Evolutionary conservation across 139 green algal species (phyloP).

Genomic region (Eudorina sp.): DNA sequence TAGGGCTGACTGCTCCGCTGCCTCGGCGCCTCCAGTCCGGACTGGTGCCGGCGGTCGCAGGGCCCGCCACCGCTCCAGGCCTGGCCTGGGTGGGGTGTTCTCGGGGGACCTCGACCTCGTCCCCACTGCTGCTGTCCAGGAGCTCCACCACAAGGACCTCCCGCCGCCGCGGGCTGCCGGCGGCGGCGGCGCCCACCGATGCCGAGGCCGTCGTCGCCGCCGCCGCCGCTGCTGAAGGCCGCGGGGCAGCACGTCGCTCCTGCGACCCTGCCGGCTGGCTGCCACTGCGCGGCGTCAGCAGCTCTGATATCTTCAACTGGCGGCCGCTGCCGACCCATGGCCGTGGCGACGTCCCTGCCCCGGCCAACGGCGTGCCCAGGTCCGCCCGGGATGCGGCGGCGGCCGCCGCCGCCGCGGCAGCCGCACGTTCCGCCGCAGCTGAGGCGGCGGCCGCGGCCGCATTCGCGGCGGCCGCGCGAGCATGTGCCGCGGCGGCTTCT

Average conservation of each 20-base stretch:
- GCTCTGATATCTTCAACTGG: background rate
- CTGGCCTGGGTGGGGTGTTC: no score
- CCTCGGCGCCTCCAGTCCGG: no score
- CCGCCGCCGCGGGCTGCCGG: background rate
- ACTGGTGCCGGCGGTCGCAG: no score
- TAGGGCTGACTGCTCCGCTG: no score
- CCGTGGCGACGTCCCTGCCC: background rate
- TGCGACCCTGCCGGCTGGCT: no score
- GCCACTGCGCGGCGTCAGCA: background rate
- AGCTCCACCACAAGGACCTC: background rate
- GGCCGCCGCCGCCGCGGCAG: conserved; percentile 3
- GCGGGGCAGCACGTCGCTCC: background rate
- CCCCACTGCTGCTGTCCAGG: background rate
- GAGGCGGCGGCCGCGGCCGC: background rate
- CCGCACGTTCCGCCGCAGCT: background rate
- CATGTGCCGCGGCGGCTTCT: background rate
- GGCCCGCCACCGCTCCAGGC: no score
- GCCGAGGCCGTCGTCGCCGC: background rate
- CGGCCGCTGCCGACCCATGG: background rate
- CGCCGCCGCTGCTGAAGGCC: background rate
- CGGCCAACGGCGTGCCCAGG: background rate
- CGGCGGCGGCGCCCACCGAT: background rate
- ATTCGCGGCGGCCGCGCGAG: background rate
- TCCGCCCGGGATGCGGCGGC: background rate
- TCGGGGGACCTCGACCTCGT: background rate